Evolutionary conservation across 164 flowering plant species (phyloP).

Genomic region (Magnolia officinalis): DNA sequence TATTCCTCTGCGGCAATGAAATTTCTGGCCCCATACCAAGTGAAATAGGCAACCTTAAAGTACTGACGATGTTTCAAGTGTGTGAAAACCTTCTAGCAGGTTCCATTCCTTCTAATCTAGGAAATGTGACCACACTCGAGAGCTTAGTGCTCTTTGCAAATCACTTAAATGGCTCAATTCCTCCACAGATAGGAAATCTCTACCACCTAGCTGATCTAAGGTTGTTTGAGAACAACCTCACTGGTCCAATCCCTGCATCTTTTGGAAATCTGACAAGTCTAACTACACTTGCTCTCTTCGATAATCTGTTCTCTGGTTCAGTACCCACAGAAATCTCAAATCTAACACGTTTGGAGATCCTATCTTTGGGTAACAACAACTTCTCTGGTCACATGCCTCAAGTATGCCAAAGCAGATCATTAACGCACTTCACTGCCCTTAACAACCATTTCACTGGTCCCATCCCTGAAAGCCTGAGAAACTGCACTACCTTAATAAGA

Average conservation of each 20-base stretch:
- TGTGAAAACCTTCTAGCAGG: background rate
- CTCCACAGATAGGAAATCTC: background rate
- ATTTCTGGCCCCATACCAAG: background rate
- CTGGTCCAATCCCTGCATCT: background rate
- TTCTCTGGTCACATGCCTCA: constrained; percentile 3
- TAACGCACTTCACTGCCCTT: constrained; percentile 8
- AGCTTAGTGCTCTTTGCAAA: background rate
- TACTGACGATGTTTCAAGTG: background rate
- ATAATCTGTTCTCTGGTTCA: background rate
- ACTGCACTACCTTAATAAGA: background rate
- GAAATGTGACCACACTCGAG: background rate
- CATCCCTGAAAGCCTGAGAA: constrained; percentile 8
- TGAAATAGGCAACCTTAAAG: background rate
- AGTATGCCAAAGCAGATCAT: constrained; percentile 16
- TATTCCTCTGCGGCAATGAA: background rate
- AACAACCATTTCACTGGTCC: constrained; percentile 20
- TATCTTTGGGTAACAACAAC: background rate
- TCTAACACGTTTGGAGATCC: background rate
- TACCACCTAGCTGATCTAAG: background rate
- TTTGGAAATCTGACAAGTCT: no score
- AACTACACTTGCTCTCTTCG: no score
- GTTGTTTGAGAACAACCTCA: background rate
- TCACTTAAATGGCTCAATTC: background rate
- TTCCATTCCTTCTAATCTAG: background rate
- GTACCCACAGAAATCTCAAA: background rate